Conservation (phyloP, 75 land plant species). For the Cryptomeria japonica region DNA sequence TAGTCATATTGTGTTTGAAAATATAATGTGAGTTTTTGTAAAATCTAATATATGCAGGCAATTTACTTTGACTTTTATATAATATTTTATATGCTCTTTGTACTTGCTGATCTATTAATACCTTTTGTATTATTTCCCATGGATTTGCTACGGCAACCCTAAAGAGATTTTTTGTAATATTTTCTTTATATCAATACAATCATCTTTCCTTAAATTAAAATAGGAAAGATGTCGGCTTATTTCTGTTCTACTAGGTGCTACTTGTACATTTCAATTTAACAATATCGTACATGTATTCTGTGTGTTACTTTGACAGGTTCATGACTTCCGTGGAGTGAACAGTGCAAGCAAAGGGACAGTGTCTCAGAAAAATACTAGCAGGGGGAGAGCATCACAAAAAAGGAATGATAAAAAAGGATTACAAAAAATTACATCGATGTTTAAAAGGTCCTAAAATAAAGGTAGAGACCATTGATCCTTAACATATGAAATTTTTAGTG, state of each 20-base stretch:
- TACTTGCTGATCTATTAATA: no score
- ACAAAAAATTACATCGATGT: conserved; percentile 17
- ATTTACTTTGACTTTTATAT: no score
- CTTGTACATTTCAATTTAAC: background rate
- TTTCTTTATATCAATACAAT: no score
- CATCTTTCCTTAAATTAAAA: no score
- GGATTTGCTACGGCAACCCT: no score
- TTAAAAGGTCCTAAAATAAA: conserved; percentile 4
- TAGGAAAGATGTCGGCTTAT: background rate
- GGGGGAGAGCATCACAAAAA: conserved; percentile 6
- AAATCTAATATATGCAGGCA: no score
- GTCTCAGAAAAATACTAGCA: conserved; percentile 7
- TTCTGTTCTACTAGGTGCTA: background rate
- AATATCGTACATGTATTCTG: background rate
- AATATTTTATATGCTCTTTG: no score
- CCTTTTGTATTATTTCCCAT: no score
- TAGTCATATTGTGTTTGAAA: no score
- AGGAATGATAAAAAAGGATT: conserved; percentile 3
- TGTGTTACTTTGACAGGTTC: background rate
- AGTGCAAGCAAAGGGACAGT: conserved; percentile 4
- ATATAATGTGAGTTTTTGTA: no score
- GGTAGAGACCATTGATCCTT: background rate
- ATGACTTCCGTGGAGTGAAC: background rate
- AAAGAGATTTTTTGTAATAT: no score
- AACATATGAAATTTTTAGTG: background rate